Base-by-base conservation (phyloP, 139 green algal genomes). In the Chlamydomonas incerta region DNA sequence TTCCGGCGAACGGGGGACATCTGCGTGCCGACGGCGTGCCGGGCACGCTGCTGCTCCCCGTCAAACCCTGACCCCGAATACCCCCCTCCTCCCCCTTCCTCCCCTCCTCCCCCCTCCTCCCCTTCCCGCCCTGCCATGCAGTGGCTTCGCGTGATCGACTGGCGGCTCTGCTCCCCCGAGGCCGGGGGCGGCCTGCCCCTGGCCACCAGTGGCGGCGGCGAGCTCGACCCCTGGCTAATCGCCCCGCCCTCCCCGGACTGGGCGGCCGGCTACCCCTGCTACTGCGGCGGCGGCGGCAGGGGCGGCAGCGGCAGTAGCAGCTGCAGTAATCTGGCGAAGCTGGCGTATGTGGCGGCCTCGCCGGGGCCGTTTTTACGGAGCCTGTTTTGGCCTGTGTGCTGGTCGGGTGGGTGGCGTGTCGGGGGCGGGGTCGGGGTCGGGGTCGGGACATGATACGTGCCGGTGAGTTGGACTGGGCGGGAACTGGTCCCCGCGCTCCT, bases 361-460 rank as follows among this genome's bases (percentile, higher is more conserved):
- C 74, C 74, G 9, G 58, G 29, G 55, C 74, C 74, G 23, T 71
- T 82, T 33, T 57, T 82, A 5, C 74, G 58, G 34, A 60, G 57
- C 74, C 55, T 82, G 33, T 2, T 57, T 6, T 82, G 74, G 74
- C 74, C 74, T 3, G 37, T 70, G 1, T 82, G 57, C 57, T 35
- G 23, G 23, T 70, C 74, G 57, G 74, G 74, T 82, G 34, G 0
- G 74, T 2, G 63, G 13, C 33, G 33, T 31, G 28, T 28, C 66
- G 17, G 31, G 31, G 31, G n/a, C n/a, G n/a, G n/a, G n/a, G n/a
- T n/a, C n/a, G n/a, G n/a, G n/a, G n/a, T n/a, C n/a, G n/a, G n/a
- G n/a, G n/a, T n/a, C n/a, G n/a, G n/a, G n/a, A n/a, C n/a, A n/a
- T n/a, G n/a, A n/a, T n/a, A n/a, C n/a, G n/a, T n/a, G n/a, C n/a